Conservation (phyloP, 805 yeast species). For the Brettanomyces bruxellensis region DNA sequence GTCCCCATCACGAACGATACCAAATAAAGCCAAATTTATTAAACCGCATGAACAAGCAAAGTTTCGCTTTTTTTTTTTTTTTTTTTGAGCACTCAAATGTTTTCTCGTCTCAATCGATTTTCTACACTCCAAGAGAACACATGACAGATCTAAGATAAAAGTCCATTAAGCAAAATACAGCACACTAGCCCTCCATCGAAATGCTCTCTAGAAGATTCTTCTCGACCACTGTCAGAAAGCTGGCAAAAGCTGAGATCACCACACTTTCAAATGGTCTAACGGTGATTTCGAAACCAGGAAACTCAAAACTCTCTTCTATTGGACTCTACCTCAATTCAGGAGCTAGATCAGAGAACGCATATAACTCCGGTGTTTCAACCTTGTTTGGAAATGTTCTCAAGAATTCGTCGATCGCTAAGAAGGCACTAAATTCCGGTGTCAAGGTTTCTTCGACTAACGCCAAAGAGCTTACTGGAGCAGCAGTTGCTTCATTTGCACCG, state of each 20-base stretch:
- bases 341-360: conserved; percentile 69
- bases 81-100: too few species aligned
- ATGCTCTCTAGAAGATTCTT: conserved; percentile 47
- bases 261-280: conserved; percentile 67
- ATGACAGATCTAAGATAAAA: too few species aligned
- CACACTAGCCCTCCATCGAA: conserved; percentile 1
- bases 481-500: conserved; percentile 51
- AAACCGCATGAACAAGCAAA: too few species aligned
- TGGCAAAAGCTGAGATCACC: conserved; percentile 58
- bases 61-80: too few species aligned
- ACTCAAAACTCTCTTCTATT: conserved; percentile 52
- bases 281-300: conserved; percentile 53
- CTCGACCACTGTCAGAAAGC: conserved; percentile 35
- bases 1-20: too few species aligned
- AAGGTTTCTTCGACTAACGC: conserved; percentile 42
- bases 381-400: conserved; percentile 46
- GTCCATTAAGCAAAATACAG: too few species aligned
- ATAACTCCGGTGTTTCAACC: conserved; percentile 75
- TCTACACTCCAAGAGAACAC: too few species aligned
- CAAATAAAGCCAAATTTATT: too few species aligned
- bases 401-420: conserved; percentile 22
- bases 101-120: too few species aligned
- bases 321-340: conserved; percentile 74
- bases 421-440: conserved; percentile 42
- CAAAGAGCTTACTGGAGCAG: conserved; percentile 60